Evolutionary conservation across 2,329 filamentous ascomycete genomes (phyloP).

Genomic region (Alternaria sp.): DNA sequence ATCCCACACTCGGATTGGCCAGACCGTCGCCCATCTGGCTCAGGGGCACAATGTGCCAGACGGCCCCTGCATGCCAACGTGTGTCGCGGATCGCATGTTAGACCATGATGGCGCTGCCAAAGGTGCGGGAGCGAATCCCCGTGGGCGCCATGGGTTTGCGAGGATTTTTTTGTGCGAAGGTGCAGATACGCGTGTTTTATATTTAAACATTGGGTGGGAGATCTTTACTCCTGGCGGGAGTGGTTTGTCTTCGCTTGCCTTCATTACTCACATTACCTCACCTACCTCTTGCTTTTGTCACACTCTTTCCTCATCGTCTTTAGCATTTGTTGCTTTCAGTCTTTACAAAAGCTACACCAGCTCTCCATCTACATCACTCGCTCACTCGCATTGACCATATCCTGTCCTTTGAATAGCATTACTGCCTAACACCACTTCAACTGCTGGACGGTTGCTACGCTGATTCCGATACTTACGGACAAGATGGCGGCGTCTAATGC

Average conservation of each 20-base stretch:
- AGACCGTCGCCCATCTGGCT: conserved; percentile 22
- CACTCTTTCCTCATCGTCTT: neutral
- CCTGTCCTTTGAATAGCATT: neutral
- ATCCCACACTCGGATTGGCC: conserved; percentile 25
- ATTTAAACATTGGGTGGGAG: conserved; percentile 19
- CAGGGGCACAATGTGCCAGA: conserved; percentile 30
- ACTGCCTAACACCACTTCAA: conserved; percentile 6
- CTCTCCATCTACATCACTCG: neutral
- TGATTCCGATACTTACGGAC: conserved; percentile 2
- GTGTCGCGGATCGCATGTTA: conserved; percentile 16
- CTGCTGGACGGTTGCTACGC: conserved; percentile 43
- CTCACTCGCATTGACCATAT: conserved; percentile 9
- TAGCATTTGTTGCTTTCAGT: neutral
- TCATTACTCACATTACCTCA: neutral
- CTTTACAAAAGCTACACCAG: conserved; percentile 2
- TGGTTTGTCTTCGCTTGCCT: neutral
- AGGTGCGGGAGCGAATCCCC: conserved; percentile 21
- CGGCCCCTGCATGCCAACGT: conserved; percentile 26
- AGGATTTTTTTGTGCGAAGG: conserved; percentile 22
- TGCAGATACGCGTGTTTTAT: conserved; percentile 20
- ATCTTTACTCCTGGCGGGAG: conserved; percentile 10
- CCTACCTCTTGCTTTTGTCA: neutral
- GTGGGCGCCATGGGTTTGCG: conserved; percentile 23
- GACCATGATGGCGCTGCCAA: conserved; percentile 7
- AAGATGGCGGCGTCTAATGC: conserved; percentile 37